A percentile compares a stretch with the other conserved stretches of the same genome.
phyloP scores from a whole-genome alignment of 306 rosid species.

The Vigna angularis region DNA sequence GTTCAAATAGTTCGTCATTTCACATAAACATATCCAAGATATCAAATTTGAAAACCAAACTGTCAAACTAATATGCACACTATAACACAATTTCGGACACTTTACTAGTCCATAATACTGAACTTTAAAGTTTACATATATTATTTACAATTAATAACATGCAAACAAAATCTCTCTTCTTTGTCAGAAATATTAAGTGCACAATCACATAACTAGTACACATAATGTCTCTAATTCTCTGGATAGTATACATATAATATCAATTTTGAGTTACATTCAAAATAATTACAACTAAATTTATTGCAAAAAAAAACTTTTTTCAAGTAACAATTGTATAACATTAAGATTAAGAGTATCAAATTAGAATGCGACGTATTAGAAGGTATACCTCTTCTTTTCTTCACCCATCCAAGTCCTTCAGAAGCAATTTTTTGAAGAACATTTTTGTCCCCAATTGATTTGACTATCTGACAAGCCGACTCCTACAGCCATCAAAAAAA shows the following conservation, averaged over 20 bases:
- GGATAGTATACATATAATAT: not conserved
- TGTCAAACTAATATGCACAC: not conserved
- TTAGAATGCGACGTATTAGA: not conserved
- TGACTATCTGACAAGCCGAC: slow-evolving; percentile 76
- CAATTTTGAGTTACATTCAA: not conserved
- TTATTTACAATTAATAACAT: not conserved
- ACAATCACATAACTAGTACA: not conserved
- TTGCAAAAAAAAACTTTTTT: not conserved
- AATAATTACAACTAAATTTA: not conserved
- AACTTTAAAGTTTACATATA: not conserved
- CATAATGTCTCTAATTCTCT: not conserved
- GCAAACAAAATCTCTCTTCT: slow-evolving; percentile 7
- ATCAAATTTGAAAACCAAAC: not conserved
- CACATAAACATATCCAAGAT: not conserved
- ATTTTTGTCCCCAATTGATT: slow-evolving; percentile 68
- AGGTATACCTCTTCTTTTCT: slow-evolving; percentile 55
- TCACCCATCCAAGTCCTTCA: slow-evolving; percentile 72
- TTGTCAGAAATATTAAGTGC: slow-evolving; percentile 1
- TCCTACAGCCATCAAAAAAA: slow-evolving; percentile 56
- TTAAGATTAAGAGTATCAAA: slow-evolving; percentile 30
- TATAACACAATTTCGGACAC: not conserved
- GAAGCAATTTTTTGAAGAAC: slow-evolving; percentile 74
- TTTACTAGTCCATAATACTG: not conserved
- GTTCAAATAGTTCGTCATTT: not conserved
- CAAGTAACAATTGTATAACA: slow-evolving; percentile 1